A percentile compares a stretch with the other conserved stretches of the same genome.
Evolutionary conservation across 441 rosid species (phyloP).

Genomic region (Bocquillonia castaneifolia): DNA sequence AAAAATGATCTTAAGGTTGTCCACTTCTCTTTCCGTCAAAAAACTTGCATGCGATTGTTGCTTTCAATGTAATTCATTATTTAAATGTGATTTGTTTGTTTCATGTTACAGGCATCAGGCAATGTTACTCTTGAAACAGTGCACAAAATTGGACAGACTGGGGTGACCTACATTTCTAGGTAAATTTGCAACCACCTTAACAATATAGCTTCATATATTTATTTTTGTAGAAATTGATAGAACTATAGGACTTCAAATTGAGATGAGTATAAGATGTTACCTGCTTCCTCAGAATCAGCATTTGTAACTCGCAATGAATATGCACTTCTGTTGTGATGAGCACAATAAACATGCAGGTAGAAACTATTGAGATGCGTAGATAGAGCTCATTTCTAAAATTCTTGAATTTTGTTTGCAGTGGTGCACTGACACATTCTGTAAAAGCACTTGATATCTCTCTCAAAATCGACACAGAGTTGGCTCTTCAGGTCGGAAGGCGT

Average conservation of each 20-base stretch:
- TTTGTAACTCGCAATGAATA: neutral
- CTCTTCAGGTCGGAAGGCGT: conserved; percentile 83
- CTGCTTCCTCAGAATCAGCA: neutral
- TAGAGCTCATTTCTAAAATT: neutral
- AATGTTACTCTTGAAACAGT: conserved; percentile 88
- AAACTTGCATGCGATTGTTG: neutral
- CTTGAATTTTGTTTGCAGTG: conserved; percentile 41
- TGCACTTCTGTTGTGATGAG: neutral
- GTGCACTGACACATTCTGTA: conserved; percentile 86
- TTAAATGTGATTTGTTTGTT: conserved; percentile 14
- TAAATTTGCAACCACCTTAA: conserved; percentile 17
- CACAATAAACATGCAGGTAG: neutral
- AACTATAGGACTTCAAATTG: neutral
- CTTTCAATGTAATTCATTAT: neutral
- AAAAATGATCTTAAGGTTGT: neutral
- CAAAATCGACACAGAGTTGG: conserved; percentile 87
- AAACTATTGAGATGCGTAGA: neutral
- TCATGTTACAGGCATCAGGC: conserved; percentile 69
- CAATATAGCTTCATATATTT: neutral
- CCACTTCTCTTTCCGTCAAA: neutral
- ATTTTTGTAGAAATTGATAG: neutral
- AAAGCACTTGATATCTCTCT: conserved; percentile 88
- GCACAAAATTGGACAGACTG: conserved; percentile 84
- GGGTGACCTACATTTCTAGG: conserved; percentile 91
- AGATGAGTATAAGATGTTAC: neutral